phyloP scores from a whole-genome alignment of 2,329 filamentous ascomycete genomes.

The Colletotrichum sp. region DNA sequence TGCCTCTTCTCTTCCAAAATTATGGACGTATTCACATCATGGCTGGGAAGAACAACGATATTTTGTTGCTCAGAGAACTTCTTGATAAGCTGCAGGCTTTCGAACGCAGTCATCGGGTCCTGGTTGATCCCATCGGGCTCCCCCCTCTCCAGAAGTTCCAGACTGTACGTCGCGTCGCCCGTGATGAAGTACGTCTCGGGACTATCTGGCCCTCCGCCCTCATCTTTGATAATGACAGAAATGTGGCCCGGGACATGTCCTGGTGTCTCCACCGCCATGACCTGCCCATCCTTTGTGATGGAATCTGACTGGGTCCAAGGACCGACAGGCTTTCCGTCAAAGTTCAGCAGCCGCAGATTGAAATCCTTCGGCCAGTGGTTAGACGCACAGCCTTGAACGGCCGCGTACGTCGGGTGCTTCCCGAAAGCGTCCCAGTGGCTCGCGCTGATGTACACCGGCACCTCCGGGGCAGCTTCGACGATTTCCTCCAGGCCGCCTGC shows the following conservation, averaged over 20 bases:
- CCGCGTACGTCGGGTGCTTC: conserved; percentile 28
- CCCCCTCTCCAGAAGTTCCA: conserved; percentile 33
- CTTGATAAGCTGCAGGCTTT: conserved; percentile 33
- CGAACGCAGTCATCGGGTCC: conserved; percentile 29
- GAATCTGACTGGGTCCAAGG: conserved; percentile 31
- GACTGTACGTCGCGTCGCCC: conserved; percentile 34
- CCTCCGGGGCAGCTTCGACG: conserved; percentile 23
- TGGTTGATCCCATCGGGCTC: conserved; percentile 34
- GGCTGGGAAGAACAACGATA: conserved; percentile 30
- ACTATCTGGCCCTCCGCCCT: neutral
- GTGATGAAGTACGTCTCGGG: conserved; percentile 29
- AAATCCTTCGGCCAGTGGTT: conserved; percentile 34
- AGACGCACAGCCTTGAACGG: conserved; percentile 31
- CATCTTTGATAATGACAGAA: conserved; percentile 24
- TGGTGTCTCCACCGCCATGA: conserved; percentile 35
- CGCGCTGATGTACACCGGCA: conserved; percentile 27
- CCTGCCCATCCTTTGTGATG: conserved; percentile 30
- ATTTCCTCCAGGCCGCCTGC: conserved; percentile 26
- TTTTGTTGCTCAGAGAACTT: conserved; percentile 28
- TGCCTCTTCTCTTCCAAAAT: neutral
- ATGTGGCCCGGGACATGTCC: conserved; percentile 38
- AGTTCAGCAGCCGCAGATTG: conserved; percentile 29
- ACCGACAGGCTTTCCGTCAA: conserved; percentile 26
- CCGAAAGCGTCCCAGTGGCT: conserved; percentile 33
- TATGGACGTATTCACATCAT: conserved; percentile 22